Base-by-base conservation (phyloP, 805 yeast genomes). In the Wilhelminamyces savonicus region DNA sequence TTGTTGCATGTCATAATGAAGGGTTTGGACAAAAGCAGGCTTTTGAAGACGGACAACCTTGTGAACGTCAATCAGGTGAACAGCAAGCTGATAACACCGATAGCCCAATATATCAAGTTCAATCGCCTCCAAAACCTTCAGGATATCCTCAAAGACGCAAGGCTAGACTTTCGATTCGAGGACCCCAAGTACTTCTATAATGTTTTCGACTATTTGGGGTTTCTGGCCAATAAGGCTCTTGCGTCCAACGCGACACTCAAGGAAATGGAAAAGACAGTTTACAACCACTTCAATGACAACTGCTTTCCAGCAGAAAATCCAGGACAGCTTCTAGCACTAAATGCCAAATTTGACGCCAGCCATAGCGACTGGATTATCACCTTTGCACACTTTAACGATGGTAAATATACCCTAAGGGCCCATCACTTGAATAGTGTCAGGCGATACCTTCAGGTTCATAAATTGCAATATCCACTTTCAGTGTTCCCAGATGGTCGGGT, bases 21-120 rank as follows among this genome's bases (percentile, higher is more conserved):
- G 10, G 68, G 71, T 11, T 52, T 83, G 17, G 32, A 44, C 2
- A 45, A 41, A 21, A 50, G 66, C 1, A 26, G 39, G 12, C 28
- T 63, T 12, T 44, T 61, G 16, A 29, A 18, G 8, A 26, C 15
- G 22, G 43, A 51, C 5, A 62, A 63, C 24, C 52, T 66, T 5
- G 35, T 64, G 12, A 43, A 62, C 35, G 44, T 85, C 9, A 85
- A 90, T 50, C 71, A 68, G 34, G 51, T 70, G 13, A 88, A 85
- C 48, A 43, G 48, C 9, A 70, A 70, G 36, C 70, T 65, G 1
- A 56, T 78, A 36, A 76, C 90, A 0, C 94, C 97, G 0, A 48
- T 87, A 34, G 75, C 79, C 69, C 62, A 76, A 4, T 82, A 74
- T 42, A 73, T 82, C 19, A 78, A 81, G 43, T 85, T 78, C 50